Evolutionary conservation across 805 yeast species (phyloP).

Genomic region (Zygoascus bituminiphila): DNA sequence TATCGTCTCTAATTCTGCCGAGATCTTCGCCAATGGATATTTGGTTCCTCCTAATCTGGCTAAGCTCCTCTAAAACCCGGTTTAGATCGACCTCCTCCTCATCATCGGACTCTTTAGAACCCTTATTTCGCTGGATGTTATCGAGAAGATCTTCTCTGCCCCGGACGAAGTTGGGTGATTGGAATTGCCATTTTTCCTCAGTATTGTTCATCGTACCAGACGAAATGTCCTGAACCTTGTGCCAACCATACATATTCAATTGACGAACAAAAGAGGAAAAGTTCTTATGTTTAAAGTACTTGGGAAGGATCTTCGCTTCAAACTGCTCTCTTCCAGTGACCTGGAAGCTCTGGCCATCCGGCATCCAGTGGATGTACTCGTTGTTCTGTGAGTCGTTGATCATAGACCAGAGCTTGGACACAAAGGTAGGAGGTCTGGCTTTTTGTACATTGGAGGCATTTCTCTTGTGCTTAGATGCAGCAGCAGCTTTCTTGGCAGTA

Average conservation of each 20-base stretch:
- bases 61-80: slow-evolving; percentile 60
- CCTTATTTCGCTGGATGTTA: slow-evolving; percentile 69
- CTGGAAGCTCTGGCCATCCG: slow-evolving; percentile 77
- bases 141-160: slow-evolving; percentile 81
- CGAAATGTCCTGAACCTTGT: slow-evolving; percentile 87
- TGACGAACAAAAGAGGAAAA: slow-evolving; percentile 95
- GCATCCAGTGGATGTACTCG: slow-evolving; percentile 72
- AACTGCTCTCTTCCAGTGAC: slow-evolving; percentile 78
- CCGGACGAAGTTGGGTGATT: slow-evolving; percentile 66
- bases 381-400: slow-evolving; percentile 70
- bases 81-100: slow-evolving; percentile 36
- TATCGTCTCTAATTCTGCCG: slow-evolving; percentile 74
- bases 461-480: slow-evolving; percentile 10
- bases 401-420: slow-evolving; percentile 91
- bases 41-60: slow-evolving; percentile 69
- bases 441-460: slow-evolving; percentile 19
- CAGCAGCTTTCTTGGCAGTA: slow-evolving; percentile 1
- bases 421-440: slow-evolving; percentile 67
- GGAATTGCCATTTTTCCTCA: slow-evolving; percentile 87
- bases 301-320: slow-evolving; percentile 77
- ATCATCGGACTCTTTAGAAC: slow-evolving; percentile 35
- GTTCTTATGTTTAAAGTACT: slow-evolving; percentile 89
- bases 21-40: slow-evolving; percentile 75
- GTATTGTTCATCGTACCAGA: slow-evolving; percentile 44
- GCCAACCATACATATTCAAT: slow-evolving; percentile 98